phyloP scores from a whole-genome alignment of 2,329 filamentous ascomycete species.

The Diaporthe humulicola region DNA sequence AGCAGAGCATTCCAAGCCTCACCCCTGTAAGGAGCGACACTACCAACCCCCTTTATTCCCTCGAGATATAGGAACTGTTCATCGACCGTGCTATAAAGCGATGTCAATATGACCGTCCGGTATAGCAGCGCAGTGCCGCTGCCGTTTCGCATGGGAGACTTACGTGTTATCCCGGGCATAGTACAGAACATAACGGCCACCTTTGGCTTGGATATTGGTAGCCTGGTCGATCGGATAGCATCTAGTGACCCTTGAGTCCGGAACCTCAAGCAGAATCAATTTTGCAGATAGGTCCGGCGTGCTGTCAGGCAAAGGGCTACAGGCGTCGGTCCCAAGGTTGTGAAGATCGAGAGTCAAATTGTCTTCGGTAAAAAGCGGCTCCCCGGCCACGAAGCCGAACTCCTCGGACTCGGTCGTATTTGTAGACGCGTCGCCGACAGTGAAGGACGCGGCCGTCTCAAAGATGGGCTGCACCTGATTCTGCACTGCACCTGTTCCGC shows the following conservation, averaged over 20 bases:
- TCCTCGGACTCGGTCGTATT: constrained; percentile 2
- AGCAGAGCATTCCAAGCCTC: constrained; percentile 9
- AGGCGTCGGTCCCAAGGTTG: constrained; percentile 13
- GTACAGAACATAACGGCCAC: constrained; percentile 8
- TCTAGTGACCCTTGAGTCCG: not conserved
- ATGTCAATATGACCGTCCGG: not conserved
- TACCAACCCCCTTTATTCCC: constrained; percentile 9
- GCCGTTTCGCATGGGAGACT: not conserved
- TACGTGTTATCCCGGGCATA: constrained; percentile 13
- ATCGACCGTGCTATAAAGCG: not conserved
- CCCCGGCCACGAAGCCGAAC: constrained; percentile 11
- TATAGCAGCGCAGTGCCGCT: not conserved
- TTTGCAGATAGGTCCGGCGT: constrained; percentile 29
- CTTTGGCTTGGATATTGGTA: constrained; percentile 6
- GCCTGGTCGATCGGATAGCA: constrained; percentile 20
- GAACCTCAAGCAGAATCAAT: constrained; percentile 21
- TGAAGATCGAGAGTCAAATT: not conserved
- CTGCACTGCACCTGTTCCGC: constrained; percentile 9
- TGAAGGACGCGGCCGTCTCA: constrained; percentile 10
- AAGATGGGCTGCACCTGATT: constrained; percentile 22
- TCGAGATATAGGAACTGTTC: constrained; percentile 19
- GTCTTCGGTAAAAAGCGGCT: not conserved
- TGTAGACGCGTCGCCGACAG: not conserved
- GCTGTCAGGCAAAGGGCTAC: constrained; percentile 1
- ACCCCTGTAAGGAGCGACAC: constrained; percentile 2